These are phyloP conservation scores for Neurospora tetrasperma DNA, from an alignment of 495 filamentous ascomycete genomes.

Conservation along the genomic window DNA sequence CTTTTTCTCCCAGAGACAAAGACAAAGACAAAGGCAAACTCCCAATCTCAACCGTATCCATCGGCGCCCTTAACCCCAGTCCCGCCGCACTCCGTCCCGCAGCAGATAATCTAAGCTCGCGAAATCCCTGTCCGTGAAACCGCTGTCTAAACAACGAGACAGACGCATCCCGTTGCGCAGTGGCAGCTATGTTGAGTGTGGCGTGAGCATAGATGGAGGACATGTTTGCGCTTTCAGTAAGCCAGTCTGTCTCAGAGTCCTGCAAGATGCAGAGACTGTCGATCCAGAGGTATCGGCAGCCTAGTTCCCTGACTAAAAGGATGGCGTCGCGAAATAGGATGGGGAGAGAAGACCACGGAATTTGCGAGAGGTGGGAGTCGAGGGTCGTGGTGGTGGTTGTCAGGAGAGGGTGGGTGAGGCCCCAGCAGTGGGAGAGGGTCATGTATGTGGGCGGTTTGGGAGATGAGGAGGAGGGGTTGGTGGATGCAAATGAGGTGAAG, in stretches of 20 bases:
- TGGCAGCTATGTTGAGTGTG: background rate
- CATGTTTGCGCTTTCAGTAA: background rate
- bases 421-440: constrained; percentile 17
- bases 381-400: constrained; percentile 7
- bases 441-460: constrained; percentile 2
- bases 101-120: background rate
- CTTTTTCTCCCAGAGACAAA: background rate
- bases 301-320: background rate
- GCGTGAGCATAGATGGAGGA: background rate
- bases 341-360: constrained; percentile 9
- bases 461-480: background rate
- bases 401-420: constrained; percentile 1
- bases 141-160: constrained; percentile 3
- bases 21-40: background rate
- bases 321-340: constrained; percentile 6
- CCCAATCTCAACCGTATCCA: constrained; percentile 14
- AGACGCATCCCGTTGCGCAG: background rate
- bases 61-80: background rate
- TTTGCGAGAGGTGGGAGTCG: background rate
- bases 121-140: constrained; percentile 21
- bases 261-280: constrained; percentile 16
- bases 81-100: too few species aligned
- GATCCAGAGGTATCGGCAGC: constrained; percentile 27
- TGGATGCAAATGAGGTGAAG: background rate
- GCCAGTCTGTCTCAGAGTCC: constrained; percentile 19